A percentile compares a stretch with the other conserved stretches of the same genome.
Evolutionary conservation across 495 filamentous ascomycete genomes (phyloP).

Genomic region (Filosporella fistucella): DNA sequence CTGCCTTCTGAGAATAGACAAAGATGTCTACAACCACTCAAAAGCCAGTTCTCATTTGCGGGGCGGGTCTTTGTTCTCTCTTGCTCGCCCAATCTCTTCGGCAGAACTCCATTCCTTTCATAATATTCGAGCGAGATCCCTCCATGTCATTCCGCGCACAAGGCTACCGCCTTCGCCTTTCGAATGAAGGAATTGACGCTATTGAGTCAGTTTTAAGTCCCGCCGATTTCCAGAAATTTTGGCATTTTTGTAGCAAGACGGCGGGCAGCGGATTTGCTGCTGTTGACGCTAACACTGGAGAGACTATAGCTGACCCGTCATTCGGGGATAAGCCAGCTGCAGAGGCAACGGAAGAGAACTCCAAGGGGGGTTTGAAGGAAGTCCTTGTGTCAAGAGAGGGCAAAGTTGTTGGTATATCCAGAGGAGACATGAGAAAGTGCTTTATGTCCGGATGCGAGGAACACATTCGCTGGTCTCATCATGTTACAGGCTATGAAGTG

Average conservation of each 20-base stretch:
- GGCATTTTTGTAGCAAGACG: constrained; percentile 47
- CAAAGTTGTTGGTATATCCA: constrained; percentile 45
- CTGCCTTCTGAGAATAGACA: no score
- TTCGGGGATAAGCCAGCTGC: neutral
- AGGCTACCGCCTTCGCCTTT: constrained; percentile 51
- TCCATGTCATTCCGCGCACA: constrained; percentile 45
- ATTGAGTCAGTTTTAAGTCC: constrained; percentile 46
- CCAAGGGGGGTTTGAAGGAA: constrained; percentile 5
- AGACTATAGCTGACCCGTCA: constrained; percentile 17
- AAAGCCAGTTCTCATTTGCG: constrained; percentile 50
- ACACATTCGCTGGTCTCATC: constrained; percentile 39
- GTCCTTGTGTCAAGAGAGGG: constrained; percentile 36
- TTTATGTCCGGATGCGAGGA: constrained; percentile 43
- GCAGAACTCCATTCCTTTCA: constrained; percentile 41
- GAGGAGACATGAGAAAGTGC: constrained; percentile 44
- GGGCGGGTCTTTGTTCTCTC: constrained; percentile 46
- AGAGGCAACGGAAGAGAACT: neutral
- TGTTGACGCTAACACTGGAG: constrained; percentile 40
- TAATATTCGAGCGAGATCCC: constrained; percentile 45
- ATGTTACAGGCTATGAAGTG: constrained; percentile 43
- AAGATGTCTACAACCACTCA: constrained; percentile 17
- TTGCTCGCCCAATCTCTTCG: constrained; percentile 44
- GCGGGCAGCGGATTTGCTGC: constrained; percentile 37
- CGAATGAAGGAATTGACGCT: constrained; percentile 42
- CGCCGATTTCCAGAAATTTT: constrained; percentile 41